Percentiles rank a stretch among this genome's conserved stretches.
These are phyloP conservation scores for Bolboschoenus planiculmis DNA, from an alignment of 176 grass and related monocot species.

Conservation along the genomic window DNA sequence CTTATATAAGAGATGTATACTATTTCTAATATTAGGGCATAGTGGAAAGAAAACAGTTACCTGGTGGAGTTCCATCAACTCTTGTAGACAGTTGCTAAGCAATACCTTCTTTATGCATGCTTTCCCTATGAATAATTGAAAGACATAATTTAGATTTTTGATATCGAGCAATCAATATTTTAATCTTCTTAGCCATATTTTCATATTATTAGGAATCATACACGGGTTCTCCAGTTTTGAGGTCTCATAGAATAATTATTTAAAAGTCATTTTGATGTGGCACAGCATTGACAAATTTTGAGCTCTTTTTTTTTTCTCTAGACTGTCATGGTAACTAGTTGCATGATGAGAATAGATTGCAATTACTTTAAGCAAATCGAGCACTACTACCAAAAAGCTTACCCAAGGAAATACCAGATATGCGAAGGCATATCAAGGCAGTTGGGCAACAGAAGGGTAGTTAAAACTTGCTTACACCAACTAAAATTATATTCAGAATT, in stretches of 20 bases:
- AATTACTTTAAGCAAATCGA: not conserved
- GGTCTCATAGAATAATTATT: not conserved
- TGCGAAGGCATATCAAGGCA: no score
- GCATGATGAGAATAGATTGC: not conserved
- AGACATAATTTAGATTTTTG: not conserved
- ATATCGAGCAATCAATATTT: not conserved
- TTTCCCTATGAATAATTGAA: conserved; percentile 54
- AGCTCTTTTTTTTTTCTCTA: not conserved
- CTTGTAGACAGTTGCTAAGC: conserved; percentile 95
- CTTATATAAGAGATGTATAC: not conserved
- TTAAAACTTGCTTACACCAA: not conserved
- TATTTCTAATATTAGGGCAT: not conserved
- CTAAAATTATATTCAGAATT: not conserved
- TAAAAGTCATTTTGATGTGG: not conserved
- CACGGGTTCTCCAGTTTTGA: not conserved
- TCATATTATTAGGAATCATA: not conserved
- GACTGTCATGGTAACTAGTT: not conserved
- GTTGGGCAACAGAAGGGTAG: no score
- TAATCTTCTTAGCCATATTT: not conserved
- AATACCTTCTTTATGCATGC: conserved; percentile 99
- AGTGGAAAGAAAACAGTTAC: conserved; percentile 25
- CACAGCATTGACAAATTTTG: not conserved
- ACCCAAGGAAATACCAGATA: not conserved
- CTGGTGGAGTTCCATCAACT: conserved; percentile 99
- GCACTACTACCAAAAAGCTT: not conserved